Conservation (phyloP, 768 basidiomycete genomes). For the Stropharia rugosoannulata region DNA sequence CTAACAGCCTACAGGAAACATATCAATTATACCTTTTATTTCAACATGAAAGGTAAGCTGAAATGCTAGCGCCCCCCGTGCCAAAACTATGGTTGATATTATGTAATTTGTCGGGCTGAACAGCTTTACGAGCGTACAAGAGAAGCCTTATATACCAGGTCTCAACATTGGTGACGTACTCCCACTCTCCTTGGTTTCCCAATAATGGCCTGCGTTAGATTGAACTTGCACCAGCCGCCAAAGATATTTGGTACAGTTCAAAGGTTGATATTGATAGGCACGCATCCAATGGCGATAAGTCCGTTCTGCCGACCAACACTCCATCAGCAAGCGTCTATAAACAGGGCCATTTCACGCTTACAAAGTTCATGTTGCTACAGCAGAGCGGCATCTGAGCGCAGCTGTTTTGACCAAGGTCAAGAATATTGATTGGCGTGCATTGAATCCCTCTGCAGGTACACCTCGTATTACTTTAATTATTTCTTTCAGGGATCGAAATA, state of each 20-base stretch:
- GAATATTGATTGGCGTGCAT: constrained; percentile 20
- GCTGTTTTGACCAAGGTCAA: constrained; percentile 16
- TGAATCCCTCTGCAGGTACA: constrained; percentile 8
- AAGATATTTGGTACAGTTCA: constrained; percentile 2
- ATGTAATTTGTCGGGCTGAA: too few species aligned
- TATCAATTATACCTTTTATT: too few species aligned
- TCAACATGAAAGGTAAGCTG: too few species aligned
- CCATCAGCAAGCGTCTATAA: neutral
- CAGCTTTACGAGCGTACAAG: too few species aligned
- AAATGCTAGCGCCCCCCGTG: too few species aligned
- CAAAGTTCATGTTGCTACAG: constrained; percentile 25
- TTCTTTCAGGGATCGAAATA: neutral
- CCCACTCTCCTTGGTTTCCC: too few species aligned
- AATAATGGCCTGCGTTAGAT: too few species aligned
- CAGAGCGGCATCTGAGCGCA: constrained; percentile 25
- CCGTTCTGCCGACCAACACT: constrained; percentile 16
- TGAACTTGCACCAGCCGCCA: too few species aligned
- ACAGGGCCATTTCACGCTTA: constrained; percentile 8
- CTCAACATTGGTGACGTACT: too few species aligned
- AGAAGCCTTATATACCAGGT: too few species aligned
- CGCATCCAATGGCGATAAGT: constrained; percentile 26
- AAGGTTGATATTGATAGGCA: constrained; percentile 25
- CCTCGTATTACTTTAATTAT: neutral
- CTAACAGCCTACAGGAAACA: too few species aligned
- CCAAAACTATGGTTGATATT: too few species aligned